Base-by-base conservation (phyloP, 352 stramenopile species). In the Phytophthora boehmeriae region DNA sequence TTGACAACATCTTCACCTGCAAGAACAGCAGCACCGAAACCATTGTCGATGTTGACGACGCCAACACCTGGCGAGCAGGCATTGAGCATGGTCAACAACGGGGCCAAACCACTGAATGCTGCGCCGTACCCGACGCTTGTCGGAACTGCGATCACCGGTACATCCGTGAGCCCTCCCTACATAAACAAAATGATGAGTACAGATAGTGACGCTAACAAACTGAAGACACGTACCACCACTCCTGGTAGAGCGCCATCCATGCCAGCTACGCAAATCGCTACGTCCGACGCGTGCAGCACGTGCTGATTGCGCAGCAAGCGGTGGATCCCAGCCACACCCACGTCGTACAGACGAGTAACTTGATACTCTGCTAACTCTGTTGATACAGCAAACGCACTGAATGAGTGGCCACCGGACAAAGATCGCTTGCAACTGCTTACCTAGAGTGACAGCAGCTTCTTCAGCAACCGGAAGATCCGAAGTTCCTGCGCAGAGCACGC, bases 31-130 rank as follows among this genome's bases (percentile, higher is more conserved):
- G 93, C 97, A 5, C 97, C 97, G 76, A 99, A 99, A 32, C 97
- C 97, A 67, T 99, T 99, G 75, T 99, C 97, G 59, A 99, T 98
- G 72, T 99, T 99, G n/a, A 99, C 95, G 35, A 99, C 96, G n/a
- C 91, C 93, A 2, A 99, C 96, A n/a, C 97, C 97, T 13, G 97
- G 97, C 39, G 94, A 97, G 68, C 97, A 99, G 17, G 90, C 95
- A 72, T 99, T 99, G 30, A 99, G 79, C 96, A 99, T 99, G 9
- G 97, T 99, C 16, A 99, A 74, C 43, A 99, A 76, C 0, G 97
- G 96, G 48, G 93, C 96, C 9, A 99, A 72, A 0, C 97, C 97
- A 2, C 89, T 84, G 47, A 96, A 96, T 2, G 86, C 86, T 19
- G 85, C 86, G 11, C 88, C 88, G 47, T 96, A 96, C n/a, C 97